Conservation (phyloP, 129 eudicot genomes). For the Centaurea solstitialis region DNA sequence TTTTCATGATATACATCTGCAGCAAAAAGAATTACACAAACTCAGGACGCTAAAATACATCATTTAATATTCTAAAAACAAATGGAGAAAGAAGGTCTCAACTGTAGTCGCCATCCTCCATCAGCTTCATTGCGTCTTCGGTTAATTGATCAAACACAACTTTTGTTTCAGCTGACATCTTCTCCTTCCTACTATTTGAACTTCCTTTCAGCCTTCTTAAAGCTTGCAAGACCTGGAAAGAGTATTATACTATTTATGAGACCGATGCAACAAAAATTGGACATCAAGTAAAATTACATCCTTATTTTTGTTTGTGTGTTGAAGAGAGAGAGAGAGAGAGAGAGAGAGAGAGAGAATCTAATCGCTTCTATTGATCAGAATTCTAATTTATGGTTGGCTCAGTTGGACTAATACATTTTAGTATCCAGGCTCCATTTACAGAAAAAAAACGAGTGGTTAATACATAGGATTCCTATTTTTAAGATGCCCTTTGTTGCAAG, state of each 20-base stretch:
- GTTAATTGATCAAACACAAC: constrained; percentile 85
- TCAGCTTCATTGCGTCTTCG: constrained; percentile 87
- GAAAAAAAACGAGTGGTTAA: background rate
- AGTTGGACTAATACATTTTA: background rate
- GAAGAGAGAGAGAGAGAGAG: too few species aligned
- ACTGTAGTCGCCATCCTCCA: constrained; percentile 97
- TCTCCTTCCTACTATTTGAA: constrained; percentile 73
- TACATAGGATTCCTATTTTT: background rate
- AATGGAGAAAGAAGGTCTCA: constrained; percentile 33
- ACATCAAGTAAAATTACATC: background rate
- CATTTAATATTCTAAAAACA: background rate
- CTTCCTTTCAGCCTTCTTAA: constrained; percentile 89
- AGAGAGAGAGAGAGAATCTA: too few species aligned
- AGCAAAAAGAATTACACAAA: constrained; percentile 4
- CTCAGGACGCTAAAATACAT: background rate
- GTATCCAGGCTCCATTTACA: background rate
- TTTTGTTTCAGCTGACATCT: constrained; percentile 88
- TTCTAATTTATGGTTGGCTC: background rate
- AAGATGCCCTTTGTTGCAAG: background rate
- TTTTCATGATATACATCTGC: constrained; percentile 94
- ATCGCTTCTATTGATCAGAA: background rate
- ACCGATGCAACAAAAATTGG: background rate
- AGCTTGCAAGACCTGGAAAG: constrained; percentile 73
- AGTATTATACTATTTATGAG: background rate
- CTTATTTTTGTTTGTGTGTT: background rate